Evolutionary conservation across 2,329 filamentous ascomycete species (phyloP).

Genomic region (Botryotinia calthae): DNA sequence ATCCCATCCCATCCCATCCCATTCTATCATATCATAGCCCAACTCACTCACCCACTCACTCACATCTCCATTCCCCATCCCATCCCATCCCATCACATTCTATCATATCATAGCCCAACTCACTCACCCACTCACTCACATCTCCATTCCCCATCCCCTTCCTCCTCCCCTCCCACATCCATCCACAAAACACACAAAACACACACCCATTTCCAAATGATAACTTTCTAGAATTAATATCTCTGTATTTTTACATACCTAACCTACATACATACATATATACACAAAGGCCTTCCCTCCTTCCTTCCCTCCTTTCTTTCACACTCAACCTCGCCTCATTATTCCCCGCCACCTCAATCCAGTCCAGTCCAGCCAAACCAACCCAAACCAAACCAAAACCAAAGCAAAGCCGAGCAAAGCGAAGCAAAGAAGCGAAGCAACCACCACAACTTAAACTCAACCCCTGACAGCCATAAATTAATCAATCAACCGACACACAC

Average conservation of each 20-base stretch:
- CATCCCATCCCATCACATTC: too few relatives aligned
- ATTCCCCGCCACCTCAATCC: not conserved
- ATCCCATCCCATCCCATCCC: too few relatives aligned
- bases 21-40: too few relatives aligned
- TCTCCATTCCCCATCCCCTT: not conserved
- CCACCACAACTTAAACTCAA: not conserved
- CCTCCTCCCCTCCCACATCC: not conserved
- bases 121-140: not conserved
- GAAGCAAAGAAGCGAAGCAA: not conserved
- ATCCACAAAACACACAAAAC: not conserved
- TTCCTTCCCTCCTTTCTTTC: not conserved
- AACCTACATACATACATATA: not conserved
- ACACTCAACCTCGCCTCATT: not conserved
- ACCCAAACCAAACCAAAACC: not conserved
- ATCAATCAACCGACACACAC: not conserved
- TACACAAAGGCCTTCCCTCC: not conserved
- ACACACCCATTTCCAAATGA: not conserved
- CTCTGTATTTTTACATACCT: not conserved
- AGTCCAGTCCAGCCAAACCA: not conserved
- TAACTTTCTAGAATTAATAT: not conserved
- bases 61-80: not conserved
- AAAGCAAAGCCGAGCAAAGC: not conserved
- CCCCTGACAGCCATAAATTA: not conserved
- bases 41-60: not conserved
- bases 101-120: too few relatives aligned